A percentile compares a stretch with the other conserved stretches of the same genome.
Conservation (phyloP, 179 eudicot genomes). For the Nepenthes alata region DNA sequence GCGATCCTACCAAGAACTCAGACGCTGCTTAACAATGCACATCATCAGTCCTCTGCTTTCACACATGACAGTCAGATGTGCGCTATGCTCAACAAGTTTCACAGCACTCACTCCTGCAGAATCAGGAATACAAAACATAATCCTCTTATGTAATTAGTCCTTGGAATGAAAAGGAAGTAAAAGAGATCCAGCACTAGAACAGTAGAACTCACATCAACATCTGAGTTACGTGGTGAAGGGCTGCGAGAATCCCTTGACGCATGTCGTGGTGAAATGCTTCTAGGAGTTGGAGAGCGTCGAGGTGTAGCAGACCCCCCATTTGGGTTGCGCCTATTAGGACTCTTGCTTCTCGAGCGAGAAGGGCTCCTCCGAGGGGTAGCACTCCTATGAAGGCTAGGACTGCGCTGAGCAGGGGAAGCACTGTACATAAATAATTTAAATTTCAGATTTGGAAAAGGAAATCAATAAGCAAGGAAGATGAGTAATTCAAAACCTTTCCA, state of each 20-base stretch:
- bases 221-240: slow-evolving; percentile 17
- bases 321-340: slow-evolving; percentile 3
- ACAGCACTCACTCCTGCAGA: background rate
- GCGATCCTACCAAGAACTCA: background rate
- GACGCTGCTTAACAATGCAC: background rate
- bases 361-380: slow-evolving; percentile 19
- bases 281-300: slow-evolving; percentile 16
- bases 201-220: slow-evolving; percentile 12
- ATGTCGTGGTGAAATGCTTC: slow-evolving; percentile 11
- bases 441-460: slow-evolving; percentile 1
- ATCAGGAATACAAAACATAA: background rate
- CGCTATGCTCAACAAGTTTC: background rate
- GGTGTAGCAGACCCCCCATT: background rate
- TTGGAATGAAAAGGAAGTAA: background rate
- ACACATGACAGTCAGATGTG: background rate
- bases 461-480: background rate
- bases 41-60: background rate
- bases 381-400: slow-evolving; percentile 20
- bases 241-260: slow-evolving; percentile 14
- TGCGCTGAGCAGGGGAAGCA: slow-evolving; percentile 24
- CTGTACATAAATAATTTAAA: slow-evolving; percentile 8
- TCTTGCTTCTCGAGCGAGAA: slow-evolving; percentile 22
- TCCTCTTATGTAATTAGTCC: background rate
- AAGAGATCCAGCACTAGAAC: background rate
- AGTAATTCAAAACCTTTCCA: slow-evolving; percentile 14